Evolutionary conservation across 2,329 filamentous ascomycete species (phyloP).

Genomic region (Fusarium phyllophilum): DNA sequence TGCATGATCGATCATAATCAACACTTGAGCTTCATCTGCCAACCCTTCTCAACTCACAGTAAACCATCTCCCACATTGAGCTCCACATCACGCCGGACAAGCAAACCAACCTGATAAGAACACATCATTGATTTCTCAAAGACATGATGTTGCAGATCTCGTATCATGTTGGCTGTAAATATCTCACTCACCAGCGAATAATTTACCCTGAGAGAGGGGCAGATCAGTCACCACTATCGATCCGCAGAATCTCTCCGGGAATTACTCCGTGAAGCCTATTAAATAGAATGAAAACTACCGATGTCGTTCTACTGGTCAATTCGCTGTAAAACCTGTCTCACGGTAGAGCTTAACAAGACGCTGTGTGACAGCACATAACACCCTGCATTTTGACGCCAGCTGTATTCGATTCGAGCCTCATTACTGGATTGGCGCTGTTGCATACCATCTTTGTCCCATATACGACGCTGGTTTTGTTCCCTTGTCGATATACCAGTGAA

Average conservation of each 20-base stretch:
- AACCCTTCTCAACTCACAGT: neutral
- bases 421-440: neutral
- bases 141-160: slow-evolving; percentile 3
- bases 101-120: neutral
- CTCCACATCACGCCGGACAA: neutral
- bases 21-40: neutral
- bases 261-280: slow-evolving; percentile 43
- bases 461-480: neutral
- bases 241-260: slow-evolving; percentile 41
- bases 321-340: neutral
- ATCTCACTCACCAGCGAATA: slow-evolving; percentile 12
- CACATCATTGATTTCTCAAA: neutral
- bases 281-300: slow-evolving; percentile 22
- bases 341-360: neutral
- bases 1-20: neutral
- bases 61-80: neutral
- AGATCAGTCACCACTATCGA: slow-evolving; percentile 16
- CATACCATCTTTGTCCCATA: neutral
- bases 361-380: neutral
- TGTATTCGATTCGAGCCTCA: slow-evolving; percentile 1
- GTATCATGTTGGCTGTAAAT: neutral
- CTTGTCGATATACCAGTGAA: neutral
- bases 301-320: neutral
- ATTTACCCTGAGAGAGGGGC: slow-evolving; percentile 36
- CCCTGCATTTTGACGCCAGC: slow-evolving; percentile 12